Percentiles rank a stretch among this genome's conserved stretches.
These are phyloP conservation scores for Torulaspora globosa DNA, from an alignment of 1,139 yeast species.

Conservation along the genomic window DNA sequence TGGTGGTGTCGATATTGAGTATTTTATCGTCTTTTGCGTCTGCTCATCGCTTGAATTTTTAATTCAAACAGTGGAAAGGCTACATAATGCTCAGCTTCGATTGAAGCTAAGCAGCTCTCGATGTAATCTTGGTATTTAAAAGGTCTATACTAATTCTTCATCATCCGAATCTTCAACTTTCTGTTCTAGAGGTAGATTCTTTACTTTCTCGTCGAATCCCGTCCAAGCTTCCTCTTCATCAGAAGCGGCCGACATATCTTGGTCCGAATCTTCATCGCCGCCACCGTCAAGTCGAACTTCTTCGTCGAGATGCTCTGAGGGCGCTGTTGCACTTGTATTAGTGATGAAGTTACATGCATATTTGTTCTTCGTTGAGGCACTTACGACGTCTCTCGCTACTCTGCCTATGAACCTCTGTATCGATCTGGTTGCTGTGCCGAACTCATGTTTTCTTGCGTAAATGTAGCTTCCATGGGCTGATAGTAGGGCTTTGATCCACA, in stretches of 20 bases:
- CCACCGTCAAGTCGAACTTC: slow-evolving; percentile 11
- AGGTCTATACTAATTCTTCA: slow-evolving; percentile 17
- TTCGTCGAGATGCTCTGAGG: slow-evolving; percentile 16
- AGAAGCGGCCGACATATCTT: slow-evolving; percentile 17
- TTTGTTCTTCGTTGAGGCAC: slow-evolving; percentile 51
- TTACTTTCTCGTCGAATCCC: slow-evolving; percentile 13
- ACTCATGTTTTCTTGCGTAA: slow-evolving; percentile 57
- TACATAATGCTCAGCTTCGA: neutral
- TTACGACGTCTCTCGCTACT: slow-evolving; percentile 68
- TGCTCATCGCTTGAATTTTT: neutral
- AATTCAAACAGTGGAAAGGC: neutral
- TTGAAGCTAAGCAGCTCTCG: too few species aligned
- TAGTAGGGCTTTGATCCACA: slow-evolving; percentile 72
- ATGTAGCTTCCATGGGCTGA: slow-evolving; percentile 76
- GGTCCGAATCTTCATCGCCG: slow-evolving; percentile 23
- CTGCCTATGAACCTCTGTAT: slow-evolving; percentile 72
- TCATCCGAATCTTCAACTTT: slow-evolving; percentile 20
- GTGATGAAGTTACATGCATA: slow-evolving; percentile 48
- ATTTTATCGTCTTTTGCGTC: neutral
- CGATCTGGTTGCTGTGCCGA: slow-evolving; percentile 62
- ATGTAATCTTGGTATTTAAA: slow-evolving; percentile 2
- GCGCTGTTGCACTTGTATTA: slow-evolving; percentile 36
- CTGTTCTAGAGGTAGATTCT: slow-evolving; percentile 12
- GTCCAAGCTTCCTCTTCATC: slow-evolving; percentile 23
- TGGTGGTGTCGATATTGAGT: neutral